phyloP scores from a whole-genome alignment of 176 grass and related monocot species.

The Aegilops speltoides region DNA sequence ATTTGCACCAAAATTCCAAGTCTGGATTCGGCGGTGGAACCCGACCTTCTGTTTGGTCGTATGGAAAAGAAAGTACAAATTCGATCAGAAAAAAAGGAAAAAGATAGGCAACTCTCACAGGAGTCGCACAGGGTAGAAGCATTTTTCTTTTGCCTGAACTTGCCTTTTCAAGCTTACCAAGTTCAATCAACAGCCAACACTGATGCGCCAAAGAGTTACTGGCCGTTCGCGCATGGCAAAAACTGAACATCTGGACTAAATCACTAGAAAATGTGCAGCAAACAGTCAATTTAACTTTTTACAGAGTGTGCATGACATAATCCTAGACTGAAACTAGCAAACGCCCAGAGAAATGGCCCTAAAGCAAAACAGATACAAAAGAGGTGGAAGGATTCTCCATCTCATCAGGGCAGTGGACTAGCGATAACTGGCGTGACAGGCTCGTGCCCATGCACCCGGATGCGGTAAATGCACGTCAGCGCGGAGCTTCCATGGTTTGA shows the following conservation, averaged over 20 bases:
- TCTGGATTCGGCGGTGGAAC: no score
- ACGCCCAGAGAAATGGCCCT: not conserved
- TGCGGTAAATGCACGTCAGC: slow-evolving; percentile 70
- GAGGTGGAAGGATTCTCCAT: not conserved
- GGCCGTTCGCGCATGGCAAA: not conserved
- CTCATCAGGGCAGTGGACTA: slow-evolving; percentile 35
- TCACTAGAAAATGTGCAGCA: slow-evolving; percentile 4
- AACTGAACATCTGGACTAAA: slow-evolving; percentile 10
- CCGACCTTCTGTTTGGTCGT: no score
- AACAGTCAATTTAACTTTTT: slow-evolving; percentile 31
- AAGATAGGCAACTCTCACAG: no score
- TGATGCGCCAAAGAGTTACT: not conserved
- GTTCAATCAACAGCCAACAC: not conserved
- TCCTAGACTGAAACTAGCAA: slow-evolving; percentile 34
- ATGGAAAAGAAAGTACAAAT: no score
- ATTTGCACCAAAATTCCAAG: no score
- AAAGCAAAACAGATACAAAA: slow-evolving; percentile 15
- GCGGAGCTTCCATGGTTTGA: slow-evolving; percentile 70
- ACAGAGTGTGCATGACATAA: slow-evolving; percentile 36
- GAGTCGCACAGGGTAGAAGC: not conserved
- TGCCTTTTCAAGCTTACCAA: not conserved
- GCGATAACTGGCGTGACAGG: slow-evolving; percentile 4
- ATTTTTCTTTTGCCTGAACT: not conserved
- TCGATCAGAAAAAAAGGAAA: no score
- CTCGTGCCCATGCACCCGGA: slow-evolving; percentile 67